Percentiles rank a stretch among this genome's conserved stretches.
These are phyloP conservation scores for Jatropha curcas DNA, from an alignment of 345 rosid genomes.

Conservation along the genomic window DNA sequence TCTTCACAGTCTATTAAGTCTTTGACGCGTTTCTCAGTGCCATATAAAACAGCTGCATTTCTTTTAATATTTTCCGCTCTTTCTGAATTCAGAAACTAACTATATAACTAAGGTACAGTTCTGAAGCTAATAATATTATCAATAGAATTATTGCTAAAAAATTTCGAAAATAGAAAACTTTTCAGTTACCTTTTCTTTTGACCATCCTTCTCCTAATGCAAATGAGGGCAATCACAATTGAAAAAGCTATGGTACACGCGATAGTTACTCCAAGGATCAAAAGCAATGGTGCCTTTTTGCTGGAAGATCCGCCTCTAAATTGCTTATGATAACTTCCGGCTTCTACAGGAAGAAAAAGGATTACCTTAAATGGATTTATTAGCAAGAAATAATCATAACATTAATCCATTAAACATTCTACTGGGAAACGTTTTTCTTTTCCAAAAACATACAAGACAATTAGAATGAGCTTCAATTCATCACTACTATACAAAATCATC, in stretches of 20 bases:
- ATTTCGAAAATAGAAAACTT: neutral
- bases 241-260: constrained; percentile 10
- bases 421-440: too few species aligned
- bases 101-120: neutral
- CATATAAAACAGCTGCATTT: constrained; percentile 24
- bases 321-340: neutral
- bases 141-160: too few species aligned
- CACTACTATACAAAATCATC: too few species aligned
- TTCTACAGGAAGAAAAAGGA: neutral
- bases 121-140: too few species aligned
- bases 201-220: constrained; percentile 11
- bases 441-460: too few species aligned
- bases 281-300: constrained; percentile 1
- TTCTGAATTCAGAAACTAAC: constrained; percentile 18
- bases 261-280: constrained; percentile 17
- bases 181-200: constrained; percentile 23
- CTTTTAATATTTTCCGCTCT: constrained; percentile 3
- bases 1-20: constrained; percentile 29
- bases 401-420: too few species aligned
- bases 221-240: constrained; percentile 4
- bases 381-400: too few species aligned
- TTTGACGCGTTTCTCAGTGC: constrained; percentile 30
- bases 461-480: too few species aligned
- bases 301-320: neutral
- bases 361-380: neutral